Conservation (phyloP, 257 asterid species). For the Ophiorrhiza pumila region DNA sequence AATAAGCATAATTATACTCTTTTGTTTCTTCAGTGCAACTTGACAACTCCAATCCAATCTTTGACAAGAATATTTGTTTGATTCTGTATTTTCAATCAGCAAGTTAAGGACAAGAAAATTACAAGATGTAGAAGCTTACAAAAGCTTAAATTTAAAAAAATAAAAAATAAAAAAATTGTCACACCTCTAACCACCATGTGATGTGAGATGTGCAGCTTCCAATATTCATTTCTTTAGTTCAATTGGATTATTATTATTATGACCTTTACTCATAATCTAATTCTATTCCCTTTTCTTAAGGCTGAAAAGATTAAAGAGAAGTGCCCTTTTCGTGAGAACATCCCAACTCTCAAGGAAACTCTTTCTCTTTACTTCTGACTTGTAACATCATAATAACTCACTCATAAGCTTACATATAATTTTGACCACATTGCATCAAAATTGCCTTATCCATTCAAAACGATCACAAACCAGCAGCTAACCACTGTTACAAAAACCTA, state of each 20-base stretch:
- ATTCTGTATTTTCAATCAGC: too few relatives aligned
- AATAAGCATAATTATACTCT: background rate
- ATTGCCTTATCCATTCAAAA: background rate
- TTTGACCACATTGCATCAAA: background rate
- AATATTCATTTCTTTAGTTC: background rate
- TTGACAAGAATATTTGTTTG: background rate
- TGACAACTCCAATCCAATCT: slow-evolving; percentile 6
- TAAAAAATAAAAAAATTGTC: background rate
- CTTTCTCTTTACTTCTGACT: background rate
- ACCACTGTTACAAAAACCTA: background rate
- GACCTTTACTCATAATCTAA: background rate
- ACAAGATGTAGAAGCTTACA: background rate
- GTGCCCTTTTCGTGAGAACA: background rate
- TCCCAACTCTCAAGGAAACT: slow-evolving; percentile 13
- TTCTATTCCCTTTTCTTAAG: slow-evolving; percentile 11
- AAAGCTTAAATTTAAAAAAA: background rate
- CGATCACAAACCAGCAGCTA: background rate
- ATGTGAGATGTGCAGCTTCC: slow-evolving; percentile 16
- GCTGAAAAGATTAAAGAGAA: slow-evolving; percentile 19
- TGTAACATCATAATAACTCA: background rate
- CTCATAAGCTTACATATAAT: background rate
- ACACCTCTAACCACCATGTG: background rate
- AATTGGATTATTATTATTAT: background rate
- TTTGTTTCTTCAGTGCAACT: background rate
- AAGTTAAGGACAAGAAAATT: background rate